Evolutionary conservation across 495 filamentous ascomycete species (phyloP), one percentile per base, ranked within the genome.

Genomic region (Pseudomonodictys pantanalensis): DNA sequence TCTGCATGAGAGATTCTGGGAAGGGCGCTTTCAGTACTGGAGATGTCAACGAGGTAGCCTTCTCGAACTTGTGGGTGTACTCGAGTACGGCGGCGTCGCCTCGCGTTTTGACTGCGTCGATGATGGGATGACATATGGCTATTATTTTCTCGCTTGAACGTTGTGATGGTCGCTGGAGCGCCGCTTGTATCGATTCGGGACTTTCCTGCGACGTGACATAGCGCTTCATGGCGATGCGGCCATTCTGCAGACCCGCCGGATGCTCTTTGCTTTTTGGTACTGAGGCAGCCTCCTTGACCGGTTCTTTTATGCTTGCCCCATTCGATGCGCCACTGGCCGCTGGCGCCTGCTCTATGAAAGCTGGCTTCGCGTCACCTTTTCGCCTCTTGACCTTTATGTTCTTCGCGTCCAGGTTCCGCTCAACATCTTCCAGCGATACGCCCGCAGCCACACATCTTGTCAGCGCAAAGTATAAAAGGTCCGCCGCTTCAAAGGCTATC

Each of bases 31-130:
- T 82, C 58, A 98, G 76, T 35, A 98, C 91, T 0, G 92, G 90
- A 0, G 91, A 92, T 15, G 83, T 93, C 44, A 98, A 77, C 0
- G 88, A 91, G 0, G 86, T 92, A 1, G 93, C 95, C 75, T 90
- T 95, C 67, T 98, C 93, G 65, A 98, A 98, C 75, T 93, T 92
- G 80, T 95, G 90, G 0, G 93, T 97, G 68, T 95, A 97, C 52
- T 86, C 85, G 45, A 97, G 81, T 12, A 98, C 78, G 1, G 87
- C 93, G 61, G 86, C 84, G 72, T 98, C 93, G 24, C 93, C 95
- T 41, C 85, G 80, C 20, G 82, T 75, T 20, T 84, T 86, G 45
- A 98, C 84, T 58, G 89, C 89, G 39, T 89, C 82, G 62, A 98
- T 88, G 64, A 98, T 98, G 2, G 93, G 93, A 15, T 82, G 85